Base-by-base conservation (phyloP, 2,329 filamentous ascomycete genomes). In the Raffaelea ambrosiae region DNA sequence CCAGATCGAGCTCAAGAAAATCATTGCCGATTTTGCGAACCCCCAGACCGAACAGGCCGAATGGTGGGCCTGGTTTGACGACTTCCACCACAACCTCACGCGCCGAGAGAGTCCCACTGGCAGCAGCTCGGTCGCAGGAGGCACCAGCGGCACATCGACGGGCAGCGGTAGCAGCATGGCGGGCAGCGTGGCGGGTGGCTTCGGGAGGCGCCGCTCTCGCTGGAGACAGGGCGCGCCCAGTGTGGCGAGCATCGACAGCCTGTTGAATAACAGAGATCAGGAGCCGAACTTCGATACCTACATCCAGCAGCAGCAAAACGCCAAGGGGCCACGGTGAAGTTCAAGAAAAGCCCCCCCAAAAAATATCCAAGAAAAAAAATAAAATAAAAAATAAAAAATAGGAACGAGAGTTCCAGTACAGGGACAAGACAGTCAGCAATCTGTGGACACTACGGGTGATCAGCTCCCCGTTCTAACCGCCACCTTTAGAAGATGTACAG, bases 221-320 rank as follows among this genome's bases (percentile, higher is more conserved):
- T 13, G 26, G 7, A 13, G 39, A 3, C 44, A 42, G 8, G 42
- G 45, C 3, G 45, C 45, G 8, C 39, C 36, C 35, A 55, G 51
- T 29, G 47, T 53, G 16, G 48, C 41, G 21, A 55, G 53, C 50
- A 55, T 55, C n/a, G 48, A 50, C 52, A 54, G 53, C 18, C 43
- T 55, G 43, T 43, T 55, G 8, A 55, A 55, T 21, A 46, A 43
- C 39, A 46, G 38, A 22, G 50, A 53, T 39, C 42, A 51, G 23
- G 49, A 51, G 35, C 53, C 53, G 3, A 44, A 51, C 26, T 44
- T 47, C 4, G 40, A 46, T n/a, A 20, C 40, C 4, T 54, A 54
- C 22, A 51, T 54, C 1, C 44, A 46, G 40, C 22, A 43, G 40
- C 39, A 43, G 22, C 38, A 46, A 13, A 38, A 45, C 26, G 13